phyloP scores from a whole-genome alignment of 768 basidiomycete genomes.

The Tephrocybe sp. region DNA sequence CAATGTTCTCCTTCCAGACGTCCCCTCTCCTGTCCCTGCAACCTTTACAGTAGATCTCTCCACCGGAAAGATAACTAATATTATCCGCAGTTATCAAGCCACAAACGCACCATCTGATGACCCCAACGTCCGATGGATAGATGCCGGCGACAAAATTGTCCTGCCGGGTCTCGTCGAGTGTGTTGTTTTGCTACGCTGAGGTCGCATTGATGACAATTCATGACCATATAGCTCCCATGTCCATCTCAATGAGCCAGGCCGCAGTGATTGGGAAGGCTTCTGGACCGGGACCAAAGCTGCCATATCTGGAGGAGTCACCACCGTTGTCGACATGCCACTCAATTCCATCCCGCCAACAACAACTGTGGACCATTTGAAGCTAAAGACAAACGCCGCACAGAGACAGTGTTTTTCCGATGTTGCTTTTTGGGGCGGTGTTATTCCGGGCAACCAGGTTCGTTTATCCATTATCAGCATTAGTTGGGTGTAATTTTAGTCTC shows the following conservation, averaged over 20 bases:
- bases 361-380: constrained; percentile 69
- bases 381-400: constrained; percentile 69
- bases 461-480: constrained; percentile 8
- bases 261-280: constrained; percentile 95
- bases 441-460: constrained; percentile 84
- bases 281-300: constrained; percentile 90
- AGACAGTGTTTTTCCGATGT: constrained; percentile 81
- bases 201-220: constrained; percentile 7
- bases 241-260: constrained; percentile 91
- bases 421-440: constrained; percentile 94
- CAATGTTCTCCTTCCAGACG: constrained; percentile 59
- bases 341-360: constrained; percentile 98
- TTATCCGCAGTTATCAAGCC: constrained; percentile 36
- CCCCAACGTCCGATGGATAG: constrained; percentile 40
- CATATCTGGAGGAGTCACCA: constrained; percentile 91
- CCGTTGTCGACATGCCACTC: constrained; percentile 96
- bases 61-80: constrained; percentile 60
- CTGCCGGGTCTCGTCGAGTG: constrained; percentile 85
- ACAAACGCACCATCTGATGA: constrained; percentile 29
- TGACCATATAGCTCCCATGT: constrained; percentile 69
- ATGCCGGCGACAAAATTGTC: constrained; percentile 57
- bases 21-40: constrained; percentile 52
- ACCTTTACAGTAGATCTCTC: constrained; percentile 59
- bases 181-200: constrained; percentile 25
- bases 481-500: neutral